These are phyloP conservation scores for Tulasnella sp. DNA, from an alignment of 768 basidiomycete species.

Conservation along the genomic window DNA sequence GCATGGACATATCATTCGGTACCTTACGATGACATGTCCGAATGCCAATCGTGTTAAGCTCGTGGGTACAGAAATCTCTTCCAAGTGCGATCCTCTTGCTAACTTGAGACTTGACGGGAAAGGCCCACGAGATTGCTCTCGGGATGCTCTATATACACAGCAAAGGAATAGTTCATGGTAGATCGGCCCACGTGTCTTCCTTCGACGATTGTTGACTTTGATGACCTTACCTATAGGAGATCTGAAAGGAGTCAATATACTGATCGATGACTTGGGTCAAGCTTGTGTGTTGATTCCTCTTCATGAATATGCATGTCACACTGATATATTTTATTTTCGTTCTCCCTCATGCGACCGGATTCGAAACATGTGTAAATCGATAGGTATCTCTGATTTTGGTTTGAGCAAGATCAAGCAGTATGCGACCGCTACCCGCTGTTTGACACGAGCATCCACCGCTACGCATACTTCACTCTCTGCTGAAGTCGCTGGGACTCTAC, in stretches of 20 bases:
- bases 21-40: background rate
- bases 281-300: background rate
- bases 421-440: too few species aligned
- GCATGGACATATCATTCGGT: background rate
- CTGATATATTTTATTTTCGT: background rate
- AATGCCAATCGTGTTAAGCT: background rate
- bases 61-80: background rate
- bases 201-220: background rate
- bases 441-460: background rate
- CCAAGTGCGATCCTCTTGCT: background rate
- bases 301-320: background rate
- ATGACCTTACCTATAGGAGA: background rate
- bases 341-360: too few species aligned
- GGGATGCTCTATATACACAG: background rate
- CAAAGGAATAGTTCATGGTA: background rate
- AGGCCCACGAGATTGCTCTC: background rate
- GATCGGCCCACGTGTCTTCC: background rate
- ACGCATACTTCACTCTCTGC: too few species aligned
- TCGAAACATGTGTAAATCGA: too few species aligned
- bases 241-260: background rate
- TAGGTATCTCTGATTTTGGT: slow-evolving; percentile 2
- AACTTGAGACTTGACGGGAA: background rate
- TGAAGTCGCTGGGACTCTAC: background rate
- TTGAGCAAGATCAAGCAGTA: background rate
- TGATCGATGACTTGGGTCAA: background rate